These are phyloP conservation scores for Aspergillus novoparasiticus DNA, from an alignment of 2,329 filamentous ascomycete genomes.

Conservation along the genomic window DNA sequence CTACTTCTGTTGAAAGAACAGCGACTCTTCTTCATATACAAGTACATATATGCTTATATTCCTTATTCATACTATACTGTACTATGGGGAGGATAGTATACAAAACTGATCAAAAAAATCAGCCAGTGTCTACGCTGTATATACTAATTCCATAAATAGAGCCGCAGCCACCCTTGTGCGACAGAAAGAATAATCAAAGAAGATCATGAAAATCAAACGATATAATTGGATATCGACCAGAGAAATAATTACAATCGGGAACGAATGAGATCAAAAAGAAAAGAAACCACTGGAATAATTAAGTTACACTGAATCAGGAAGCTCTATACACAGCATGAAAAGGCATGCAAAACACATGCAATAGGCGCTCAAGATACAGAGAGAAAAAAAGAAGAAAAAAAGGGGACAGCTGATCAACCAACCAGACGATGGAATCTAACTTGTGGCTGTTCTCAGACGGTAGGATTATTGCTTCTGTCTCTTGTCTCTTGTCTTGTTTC, in stretches of 20 bases:
- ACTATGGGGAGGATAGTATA: too few species aligned
- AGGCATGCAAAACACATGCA: neutral
- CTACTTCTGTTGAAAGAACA: neutral
- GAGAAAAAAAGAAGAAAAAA: neutral
- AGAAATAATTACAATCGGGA: neutral
- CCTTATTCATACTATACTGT: too few species aligned
- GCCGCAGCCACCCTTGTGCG: too few species aligned
- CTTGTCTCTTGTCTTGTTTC: neutral
- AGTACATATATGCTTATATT: neutral
- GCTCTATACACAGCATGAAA: slow-evolving; percentile 14
- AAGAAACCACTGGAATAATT: neutral
- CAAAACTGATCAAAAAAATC: too few species aligned
- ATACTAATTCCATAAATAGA: too few species aligned
- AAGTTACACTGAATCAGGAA: slow-evolving; percentile 8
- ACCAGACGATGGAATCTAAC: neutral
- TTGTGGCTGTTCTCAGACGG: neutral
- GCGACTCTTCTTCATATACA: neutral
- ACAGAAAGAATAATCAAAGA: neutral
- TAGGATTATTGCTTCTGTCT: neutral
- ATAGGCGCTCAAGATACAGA: neutral
- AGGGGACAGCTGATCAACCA: neutral
- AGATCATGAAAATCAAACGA: neutral
- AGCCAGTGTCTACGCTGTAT: too few species aligned
- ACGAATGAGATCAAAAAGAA: neutral
- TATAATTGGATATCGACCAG: neutral